phyloP scores from a whole-genome alignment of 306 rosid genomes.

The Vachellia pachyceras region DNA sequence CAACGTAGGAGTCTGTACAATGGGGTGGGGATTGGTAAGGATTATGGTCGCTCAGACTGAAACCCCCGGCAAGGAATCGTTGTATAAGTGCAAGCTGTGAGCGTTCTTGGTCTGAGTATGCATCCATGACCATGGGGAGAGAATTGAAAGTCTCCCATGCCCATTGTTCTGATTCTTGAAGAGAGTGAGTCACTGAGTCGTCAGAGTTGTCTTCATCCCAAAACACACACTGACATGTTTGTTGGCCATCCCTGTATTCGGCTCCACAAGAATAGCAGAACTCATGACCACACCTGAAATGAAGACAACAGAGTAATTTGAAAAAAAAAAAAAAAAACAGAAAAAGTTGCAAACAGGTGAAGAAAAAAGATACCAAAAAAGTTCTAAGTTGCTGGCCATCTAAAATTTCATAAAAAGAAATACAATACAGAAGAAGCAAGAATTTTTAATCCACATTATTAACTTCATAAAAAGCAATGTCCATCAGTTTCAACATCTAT shows the following conservation, averaged over 20 bases:
- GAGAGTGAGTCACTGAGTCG: slow-evolving; percentile 65
- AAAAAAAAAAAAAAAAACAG: too few relatives aligned
- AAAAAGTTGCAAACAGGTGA: background rate
- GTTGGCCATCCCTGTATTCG: slow-evolving; percentile 69
- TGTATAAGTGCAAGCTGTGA: slow-evolving; percentile 88
- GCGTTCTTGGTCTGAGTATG: slow-evolving; percentile 91
- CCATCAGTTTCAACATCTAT: background rate
- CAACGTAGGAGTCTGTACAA: slow-evolving; percentile 79
- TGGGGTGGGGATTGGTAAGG: slow-evolving; percentile 90
- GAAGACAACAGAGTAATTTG: too few relatives aligned
- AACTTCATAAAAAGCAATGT: background rate
- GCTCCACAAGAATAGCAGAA: slow-evolving; percentile 91
- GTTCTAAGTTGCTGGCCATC: background rate
- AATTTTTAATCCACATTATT: background rate
- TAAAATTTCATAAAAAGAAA: background rate
- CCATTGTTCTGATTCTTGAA: slow-evolving; percentile 98
- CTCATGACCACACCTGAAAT: slow-evolving; percentile 85
- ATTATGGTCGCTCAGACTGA: slow-evolving; percentile 79
- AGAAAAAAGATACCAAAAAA: background rate
- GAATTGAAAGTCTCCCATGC: slow-evolving; percentile 95
- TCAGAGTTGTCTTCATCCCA: slow-evolving; percentile 80
- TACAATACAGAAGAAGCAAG: background rate
- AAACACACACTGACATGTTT: slow-evolving; percentile 82
- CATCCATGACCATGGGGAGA: slow-evolving; percentile 78
- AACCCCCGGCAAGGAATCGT: slow-evolving; percentile 87